A percentile compares a stretch with the other conserved stretches of the same genome.
Conservation (phyloP, 2,329 filamentous ascomycete species). For the Hyphodiscus sp. region DNA sequence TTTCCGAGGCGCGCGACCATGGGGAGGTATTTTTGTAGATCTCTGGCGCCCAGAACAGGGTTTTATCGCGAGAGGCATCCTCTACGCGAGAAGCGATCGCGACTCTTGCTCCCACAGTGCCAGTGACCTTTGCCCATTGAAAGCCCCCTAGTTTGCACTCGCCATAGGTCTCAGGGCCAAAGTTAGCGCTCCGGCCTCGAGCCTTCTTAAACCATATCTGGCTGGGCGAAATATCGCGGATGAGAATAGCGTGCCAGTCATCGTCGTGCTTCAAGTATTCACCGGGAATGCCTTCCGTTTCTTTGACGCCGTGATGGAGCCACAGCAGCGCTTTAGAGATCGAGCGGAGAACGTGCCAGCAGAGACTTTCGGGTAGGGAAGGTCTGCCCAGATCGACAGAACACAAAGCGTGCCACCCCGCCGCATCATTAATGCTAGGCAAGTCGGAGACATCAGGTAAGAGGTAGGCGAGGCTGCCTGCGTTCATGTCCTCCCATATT, state of each 20-base stretch:
- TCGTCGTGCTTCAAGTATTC: constrained; percentile 27
- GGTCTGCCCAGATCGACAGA: constrained; percentile 21
- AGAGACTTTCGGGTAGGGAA: constrained; percentile 43
- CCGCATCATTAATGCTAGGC: constrained; percentile 12
- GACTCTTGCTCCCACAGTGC: constrained; percentile 10
- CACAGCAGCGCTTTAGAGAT: constrained; percentile 40
- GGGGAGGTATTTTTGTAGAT: constrained; percentile 17
- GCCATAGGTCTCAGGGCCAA: constrained; percentile 41
- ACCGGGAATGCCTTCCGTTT: constrained; percentile 17
- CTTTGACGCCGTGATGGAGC: constrained; percentile 42
- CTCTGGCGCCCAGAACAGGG: constrained; percentile 24
- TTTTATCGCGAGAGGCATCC: constrained; percentile 12
- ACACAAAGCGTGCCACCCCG: constrained; percentile 19
- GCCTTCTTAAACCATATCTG: constrained; percentile 45
- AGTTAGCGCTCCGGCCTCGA: constrained; percentile 29
- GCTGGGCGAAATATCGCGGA: constrained; percentile 39
- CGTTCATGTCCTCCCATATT: constrained; percentile 48
- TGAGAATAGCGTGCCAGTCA: constrained; percentile 47
- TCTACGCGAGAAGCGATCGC: constrained; percentile 13
- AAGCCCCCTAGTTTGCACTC: constrained; percentile 48
- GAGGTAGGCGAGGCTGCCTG: constrained; percentile 40
- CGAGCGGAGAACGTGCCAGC: constrained; percentile 48
- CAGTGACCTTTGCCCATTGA: constrained; percentile 28
- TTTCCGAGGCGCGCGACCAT: constrained; percentile 18
- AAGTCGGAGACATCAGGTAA: constrained; percentile 24